phyloP scores from a whole-genome alignment of 768 basidiomycete species.

The Leccinum subtestaceum region DNA sequence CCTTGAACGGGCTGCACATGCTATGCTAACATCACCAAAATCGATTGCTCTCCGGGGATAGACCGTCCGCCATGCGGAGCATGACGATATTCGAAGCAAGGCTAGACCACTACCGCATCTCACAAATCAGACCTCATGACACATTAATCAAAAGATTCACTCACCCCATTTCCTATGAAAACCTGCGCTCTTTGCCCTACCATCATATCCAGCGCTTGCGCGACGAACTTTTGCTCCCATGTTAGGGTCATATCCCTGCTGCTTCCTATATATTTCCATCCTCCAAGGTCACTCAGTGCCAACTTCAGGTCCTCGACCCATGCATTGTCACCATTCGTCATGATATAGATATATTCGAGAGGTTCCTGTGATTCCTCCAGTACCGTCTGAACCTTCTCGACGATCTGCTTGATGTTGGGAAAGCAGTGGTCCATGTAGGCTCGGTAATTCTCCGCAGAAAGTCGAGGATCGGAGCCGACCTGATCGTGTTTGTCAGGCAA shows the following conservation, averaged over 20 bases:
- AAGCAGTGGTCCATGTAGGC: slow-evolving; percentile 41
- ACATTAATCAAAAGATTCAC: slow-evolving; percentile 12
- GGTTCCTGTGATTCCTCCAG: slow-evolving; percentile 22
- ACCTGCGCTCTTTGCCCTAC: slow-evolving; percentile 44
- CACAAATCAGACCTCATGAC: background rate
- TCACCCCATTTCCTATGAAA: slow-evolving; percentile 52
- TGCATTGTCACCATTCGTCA: slow-evolving; percentile 42
- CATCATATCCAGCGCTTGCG: slow-evolving; percentile 49
- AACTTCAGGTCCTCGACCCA: slow-evolving; percentile 41
- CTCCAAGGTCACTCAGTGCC: slow-evolving; percentile 29
- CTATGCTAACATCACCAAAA: slow-evolving; percentile 30
- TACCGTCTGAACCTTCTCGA: slow-evolving; percentile 35
- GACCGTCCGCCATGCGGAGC: slow-evolving; percentile 32
- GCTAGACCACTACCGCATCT: slow-evolving; percentile 36
- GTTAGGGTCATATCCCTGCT: slow-evolving; percentile 40
- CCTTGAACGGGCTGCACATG: background rate
- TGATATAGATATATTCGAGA: slow-evolving; percentile 41
- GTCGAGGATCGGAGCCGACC: slow-evolving; percentile 27
- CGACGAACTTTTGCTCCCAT: slow-evolving; percentile 42
- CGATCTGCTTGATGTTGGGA: slow-evolving; percentile 40
- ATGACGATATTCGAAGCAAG: slow-evolving; percentile 40
- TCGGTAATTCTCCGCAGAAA: slow-evolving; percentile 20
- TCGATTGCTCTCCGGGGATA: slow-evolving; percentile 28
- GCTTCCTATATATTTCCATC: slow-evolving; percentile 40
- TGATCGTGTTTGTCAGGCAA: slow-evolving; percentile 36